These are phyloP conservation scores for Kluyveromyces sp. DNA, from an alignment of 1,139 yeast genomes.

Conservation along the genomic window DNA sequence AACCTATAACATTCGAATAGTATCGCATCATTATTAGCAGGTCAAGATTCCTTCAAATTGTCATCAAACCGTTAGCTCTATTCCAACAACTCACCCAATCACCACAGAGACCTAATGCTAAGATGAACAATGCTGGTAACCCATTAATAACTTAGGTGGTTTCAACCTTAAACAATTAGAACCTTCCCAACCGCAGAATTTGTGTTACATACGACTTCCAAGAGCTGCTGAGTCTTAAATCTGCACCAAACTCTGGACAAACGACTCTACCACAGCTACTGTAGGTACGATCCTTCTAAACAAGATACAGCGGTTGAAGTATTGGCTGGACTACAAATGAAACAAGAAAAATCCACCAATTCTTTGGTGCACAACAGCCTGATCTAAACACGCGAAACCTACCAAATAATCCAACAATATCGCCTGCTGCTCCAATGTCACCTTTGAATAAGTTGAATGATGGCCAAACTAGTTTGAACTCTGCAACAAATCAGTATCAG, in stretches of 20 bases:
- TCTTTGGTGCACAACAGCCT: neutral
- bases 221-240: conserved; percentile 26
- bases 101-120: conserved; percentile 9
- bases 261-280: neutral
- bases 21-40: conserved; percentile 23
- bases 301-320: conserved; percentile 6
- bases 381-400: conserved; percentile 12
- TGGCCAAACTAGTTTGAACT: neutral
- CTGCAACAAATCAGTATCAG: neutral
- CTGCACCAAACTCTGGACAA: conserved; percentile 3
- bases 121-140: conserved; percentile 16
- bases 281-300: neutral
- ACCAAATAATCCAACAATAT: conserved; percentile 20
- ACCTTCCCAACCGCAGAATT: conserved; percentile 30
- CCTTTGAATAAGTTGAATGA: conserved; percentile 17
- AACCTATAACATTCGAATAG: conserved; percentile 24
- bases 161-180: conserved; percentile 20
- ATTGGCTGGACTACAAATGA: conserved; percentile 3
- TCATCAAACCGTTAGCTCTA: conserved; percentile 7
- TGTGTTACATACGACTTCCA: conserved; percentile 30
- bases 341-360: conserved; percentile 1
- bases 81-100: conserved; percentile 11
- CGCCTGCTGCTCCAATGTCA: conserved; percentile 24
- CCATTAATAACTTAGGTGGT: conserved; percentile 18
- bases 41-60: conserved; percentile 16